Evolutionary conservation across 2,329 filamentous ascomycete species (phyloP).

Genomic region (Fonsecaea nubica): DNA sequence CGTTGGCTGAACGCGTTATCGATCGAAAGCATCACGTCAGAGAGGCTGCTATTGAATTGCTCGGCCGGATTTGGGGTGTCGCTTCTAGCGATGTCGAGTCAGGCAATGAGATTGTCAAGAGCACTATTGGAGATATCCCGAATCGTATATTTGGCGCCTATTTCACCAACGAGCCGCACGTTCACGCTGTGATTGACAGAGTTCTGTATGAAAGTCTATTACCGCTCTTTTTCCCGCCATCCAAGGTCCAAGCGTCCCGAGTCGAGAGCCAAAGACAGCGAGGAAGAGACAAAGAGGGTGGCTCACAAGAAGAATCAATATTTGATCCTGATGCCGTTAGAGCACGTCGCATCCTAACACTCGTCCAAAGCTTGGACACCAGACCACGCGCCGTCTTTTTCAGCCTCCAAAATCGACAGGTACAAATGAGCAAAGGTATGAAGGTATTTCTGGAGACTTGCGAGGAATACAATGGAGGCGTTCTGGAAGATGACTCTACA

Average conservation of each 20-base stretch:
- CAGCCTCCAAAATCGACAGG: conserved; percentile 79
- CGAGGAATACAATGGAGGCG: conserved; percentile 87
- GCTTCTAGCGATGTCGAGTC: conserved; percentile 84
- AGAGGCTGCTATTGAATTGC: conserved; percentile 81
- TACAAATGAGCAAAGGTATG: conserved; percentile 74
- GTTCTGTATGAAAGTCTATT: conserved; percentile 86
- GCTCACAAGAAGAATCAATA: conserved; percentile 47
- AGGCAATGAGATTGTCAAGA: conserved; percentile 76
- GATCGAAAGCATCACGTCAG: conserved; percentile 84
- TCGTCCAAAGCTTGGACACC: conserved; percentile 78
- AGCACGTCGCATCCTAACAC: conserved; percentile 80
- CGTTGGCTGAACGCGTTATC: conserved; percentile 84
- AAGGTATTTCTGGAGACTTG: conserved; percentile 81
- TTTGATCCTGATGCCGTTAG: conserved; percentile 68
- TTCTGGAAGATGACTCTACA: conserved; percentile 72
- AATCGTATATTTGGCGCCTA: conserved; percentile 84
- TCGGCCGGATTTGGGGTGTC: conserved; percentile 92
- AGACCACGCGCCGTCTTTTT: conserved; percentile 88
- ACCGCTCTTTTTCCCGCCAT: conserved; percentile 84
- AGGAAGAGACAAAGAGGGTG: conserved; percentile 47
- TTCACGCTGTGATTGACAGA: conserved; percentile 82
- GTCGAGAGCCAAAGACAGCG: conserved; percentile 59
- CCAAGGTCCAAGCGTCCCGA: conserved; percentile 60
- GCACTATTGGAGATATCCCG: conserved; percentile 80
- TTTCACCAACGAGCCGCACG: conserved; percentile 86